Evolutionary conservation across 2,329 filamentous ascomycete genomes (phyloP), one percentile per base, ranked within the genome.

Genomic region (Lasiodiplodia sp.): DNA sequence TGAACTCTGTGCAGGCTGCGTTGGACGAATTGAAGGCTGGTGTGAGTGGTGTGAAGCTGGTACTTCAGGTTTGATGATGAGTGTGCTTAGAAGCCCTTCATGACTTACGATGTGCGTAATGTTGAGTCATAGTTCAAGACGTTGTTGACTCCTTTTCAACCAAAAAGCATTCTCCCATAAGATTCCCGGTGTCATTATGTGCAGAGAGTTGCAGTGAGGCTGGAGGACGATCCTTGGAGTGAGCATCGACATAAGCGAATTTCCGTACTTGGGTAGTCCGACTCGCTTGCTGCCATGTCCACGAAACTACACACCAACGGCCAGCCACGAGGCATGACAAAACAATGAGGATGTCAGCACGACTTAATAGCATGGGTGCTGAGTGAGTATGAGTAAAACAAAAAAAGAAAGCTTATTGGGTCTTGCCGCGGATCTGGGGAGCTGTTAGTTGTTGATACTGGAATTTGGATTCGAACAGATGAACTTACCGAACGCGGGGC

Each of bases 41-140:
- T 1, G 72, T 74, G 14, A 73, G 71, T 66, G 73, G 70, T 8
- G 66, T 47, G 28, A 75, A 75, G 67, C 65, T 75, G 62, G 73
- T 74, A 14, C 37, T 74, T 49, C 67, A 72, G 87, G 76, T 57
- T 18, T 51, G 10, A 66, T 4, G 14, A 23, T 60, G 16, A 11
- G 21, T 53, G 51, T 53, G 8, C 14, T 53, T 53, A 11, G 14
- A 2, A 28, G 23, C 18, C 16, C 44, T 47, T 21, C 7, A 11
- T 47, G 18, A 21, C n/a, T 11, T 21, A 47, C 14, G n/a, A 10
- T 21, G n/a, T 47, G 44, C n/a, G n/a, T 11, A 21, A 44, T 18
- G 2, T 11, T 44, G 7, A 21, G 44, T 21, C 7, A 21, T n/a
- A 21, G 10, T 47, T 47, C 16, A 47, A 6, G 16, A 21, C 2